phyloP scores from a whole-genome alignment of 2,329 filamentous ascomycete species.

The Mollisiaceae sp. region DNA sequence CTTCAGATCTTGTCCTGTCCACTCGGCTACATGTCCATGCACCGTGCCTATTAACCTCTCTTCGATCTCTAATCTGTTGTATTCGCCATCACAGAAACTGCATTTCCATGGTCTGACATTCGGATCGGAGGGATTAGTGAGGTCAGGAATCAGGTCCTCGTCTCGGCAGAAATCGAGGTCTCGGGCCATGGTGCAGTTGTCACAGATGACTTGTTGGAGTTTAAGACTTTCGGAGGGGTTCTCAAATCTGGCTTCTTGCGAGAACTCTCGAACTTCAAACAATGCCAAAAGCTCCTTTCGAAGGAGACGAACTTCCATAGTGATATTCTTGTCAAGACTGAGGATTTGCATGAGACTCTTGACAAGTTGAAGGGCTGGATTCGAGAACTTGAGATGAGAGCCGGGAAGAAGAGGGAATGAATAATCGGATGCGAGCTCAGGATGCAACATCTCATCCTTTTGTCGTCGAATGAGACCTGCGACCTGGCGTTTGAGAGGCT shows the following conservation, averaged over 20 bases:
- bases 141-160: constrained; percentile 70
- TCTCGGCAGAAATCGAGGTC: constrained; percentile 94
- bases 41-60: constrained; percentile 80
- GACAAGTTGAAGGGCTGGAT: constrained; percentile 87
- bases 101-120: constrained; percentile 70
- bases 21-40: constrained; percentile 75
- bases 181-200: constrained; percentile 85
- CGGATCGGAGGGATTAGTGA: background rate
- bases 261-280: constrained; percentile 95
- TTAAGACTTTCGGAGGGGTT: constrained; percentile 82
- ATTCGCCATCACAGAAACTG: constrained; percentile 74
- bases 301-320: constrained; percentile 83
- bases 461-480: constrained; percentile 81
- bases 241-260: constrained; percentile 80
- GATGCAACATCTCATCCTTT: constrained; percentile 86
- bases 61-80: constrained; percentile 81
- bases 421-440: constrained; percentile 87
- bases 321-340: constrained; percentile 87
- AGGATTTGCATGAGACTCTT: constrained; percentile 94
- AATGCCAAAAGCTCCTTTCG: constrained; percentile 87
- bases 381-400: constrained; percentile 65
- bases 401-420: constrained; percentile 81
- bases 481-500: constrained; percentile 89
- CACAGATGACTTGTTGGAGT: constrained; percentile 79
- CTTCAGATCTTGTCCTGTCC: constrained; percentile 89